Evolutionary conservation across 140 eudicot genomes (phyloP), one percentile per base, ranked within the genome.

Genomic region (Senecio squalidus): DNA sequence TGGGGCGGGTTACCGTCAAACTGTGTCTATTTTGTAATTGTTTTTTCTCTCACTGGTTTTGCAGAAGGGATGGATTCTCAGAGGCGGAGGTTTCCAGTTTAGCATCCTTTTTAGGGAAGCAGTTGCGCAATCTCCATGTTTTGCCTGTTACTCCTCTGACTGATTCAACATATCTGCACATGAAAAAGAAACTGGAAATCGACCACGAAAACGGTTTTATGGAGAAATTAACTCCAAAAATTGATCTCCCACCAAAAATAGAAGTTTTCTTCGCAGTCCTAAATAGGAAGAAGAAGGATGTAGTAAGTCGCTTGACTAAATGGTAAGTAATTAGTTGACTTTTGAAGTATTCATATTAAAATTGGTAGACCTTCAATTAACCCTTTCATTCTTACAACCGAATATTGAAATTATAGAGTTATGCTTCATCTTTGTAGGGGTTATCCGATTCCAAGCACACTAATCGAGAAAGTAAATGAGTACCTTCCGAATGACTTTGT

Each of bases 31-130:
- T 24, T 51, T 25, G 6, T 10, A 40, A 1, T 58, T 1, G 15
- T n/a, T 28, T 7, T 51, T 9, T 41, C 62, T 30, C 9, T 46
- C 4, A 13, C 49, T 62, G 58, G 54, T 44, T 60, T 78, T 76
- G 70, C 94, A 91, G 98, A 76, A 81, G 88, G 67, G 91, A 83
- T 69, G 58, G 46, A 41, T 78, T 91, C 40, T 77, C 86, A 23
- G 61, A 27, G 55, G 84, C 77, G 47, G 95, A 91, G 52, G 57
- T 68, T 44, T 69, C 74, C n/a, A 63, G 78, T 67, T 47, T 91
- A 71, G 94, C 98, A 56, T 86, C 96, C 4, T 91, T 91, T 68
- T 57, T 91, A 72, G 98, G 98, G 30, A 79, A 86, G 76, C 94
- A 83, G 70, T 66, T 91, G 67, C 94, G 69, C 49, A 74, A 83